These are phyloP conservation scores for Tolypocladium inflatum DNA, from an alignment of 2,329 filamentous ascomycete genomes.

Conservation along the genomic window DNA sequence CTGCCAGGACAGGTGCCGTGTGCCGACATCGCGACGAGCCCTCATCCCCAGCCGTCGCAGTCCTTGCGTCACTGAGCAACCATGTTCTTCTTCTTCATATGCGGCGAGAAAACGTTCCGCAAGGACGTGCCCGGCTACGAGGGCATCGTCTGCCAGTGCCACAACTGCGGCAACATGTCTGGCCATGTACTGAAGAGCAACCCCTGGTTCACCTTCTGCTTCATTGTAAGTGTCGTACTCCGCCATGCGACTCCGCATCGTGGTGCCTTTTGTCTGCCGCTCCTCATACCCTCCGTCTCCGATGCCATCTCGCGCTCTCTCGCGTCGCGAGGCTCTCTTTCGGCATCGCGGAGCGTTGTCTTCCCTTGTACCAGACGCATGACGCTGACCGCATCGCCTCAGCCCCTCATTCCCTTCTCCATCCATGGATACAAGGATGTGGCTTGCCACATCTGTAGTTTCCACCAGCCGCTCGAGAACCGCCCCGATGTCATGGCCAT, in stretches of 20 bases:
- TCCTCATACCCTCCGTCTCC: background rate
- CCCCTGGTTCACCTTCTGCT: conserved; percentile 75
- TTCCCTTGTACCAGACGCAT: background rate
- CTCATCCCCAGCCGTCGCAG: background rate
- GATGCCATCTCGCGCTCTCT: background rate
- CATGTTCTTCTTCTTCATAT: conserved; percentile 56
- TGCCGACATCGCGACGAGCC: background rate
- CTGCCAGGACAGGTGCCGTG: background rate
- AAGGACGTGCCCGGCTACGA: conserved; percentile 53
- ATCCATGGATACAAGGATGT: conserved; percentile 60
- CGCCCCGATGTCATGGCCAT: conserved; percentile 47
- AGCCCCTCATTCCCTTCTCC: conserved; percentile 65
- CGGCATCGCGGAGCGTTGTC: background rate
- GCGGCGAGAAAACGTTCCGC: conserved; percentile 52
- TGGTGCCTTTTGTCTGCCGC: background rate
- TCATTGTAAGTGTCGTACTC: conserved; percentile 41
- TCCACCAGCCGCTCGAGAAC: conserved; percentile 56
- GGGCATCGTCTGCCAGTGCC: conserved; percentile 51
- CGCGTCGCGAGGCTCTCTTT: background rate
- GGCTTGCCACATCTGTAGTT: conserved; percentile 66
- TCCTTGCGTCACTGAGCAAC: background rate
- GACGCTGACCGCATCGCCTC: conserved; percentile 10
- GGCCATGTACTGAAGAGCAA: conserved; percentile 52
- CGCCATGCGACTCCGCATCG: background rate
- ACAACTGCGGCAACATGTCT: conserved; percentile 57